Percentiles rank a stretch among this genome's conserved stretches.
phyloP scores from a whole-genome alignment of 495 filamentous ascomycete species.

The Chaetomidium leptoderma region DNA sequence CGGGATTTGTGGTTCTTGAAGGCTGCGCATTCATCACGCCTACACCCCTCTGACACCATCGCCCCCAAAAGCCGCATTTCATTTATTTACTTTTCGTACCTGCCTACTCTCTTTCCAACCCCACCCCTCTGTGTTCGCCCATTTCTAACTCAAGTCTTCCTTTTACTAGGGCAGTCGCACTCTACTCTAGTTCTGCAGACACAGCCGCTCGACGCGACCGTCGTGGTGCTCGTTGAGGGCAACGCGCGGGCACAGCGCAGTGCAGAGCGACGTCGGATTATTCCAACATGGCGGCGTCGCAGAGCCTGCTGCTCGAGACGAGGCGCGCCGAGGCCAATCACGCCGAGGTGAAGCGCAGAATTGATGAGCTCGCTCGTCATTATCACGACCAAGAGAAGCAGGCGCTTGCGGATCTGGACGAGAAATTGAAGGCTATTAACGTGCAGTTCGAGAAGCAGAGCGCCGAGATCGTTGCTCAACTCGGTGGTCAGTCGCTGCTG shows the following conservation, averaged over 20 bases:
- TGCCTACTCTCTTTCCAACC: neutral
- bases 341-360: neutral
- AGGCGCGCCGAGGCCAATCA: neutral
- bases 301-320: conserved; percentile 3
- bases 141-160: too few relatives aligned
- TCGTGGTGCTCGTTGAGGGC: neutral
- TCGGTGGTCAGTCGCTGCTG: neutral
- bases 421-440: neutral
- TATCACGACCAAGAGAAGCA: neutral
- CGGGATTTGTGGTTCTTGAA: too few relatives aligned
- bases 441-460: neutral
- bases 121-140: neutral
- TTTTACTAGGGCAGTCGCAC: too few relatives aligned
- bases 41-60: too few relatives aligned
- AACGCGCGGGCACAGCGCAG: neutral
- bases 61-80: too few relatives aligned
- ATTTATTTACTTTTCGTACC: too few relatives aligned
- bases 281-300: conserved; percentile 8
- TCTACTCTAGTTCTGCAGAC: neutral
- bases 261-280: neutral
- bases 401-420: neutral
- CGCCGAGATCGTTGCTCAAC: neutral
- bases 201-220: neutral
- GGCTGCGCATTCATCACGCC: too few relatives aligned
- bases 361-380: neutral